A percentile compares a stretch with the other conserved stretches of the same genome.
Conservation (phyloP, 495 filamentous ascomycete genomes). For the Aspergillus olivimuriae region DNA sequence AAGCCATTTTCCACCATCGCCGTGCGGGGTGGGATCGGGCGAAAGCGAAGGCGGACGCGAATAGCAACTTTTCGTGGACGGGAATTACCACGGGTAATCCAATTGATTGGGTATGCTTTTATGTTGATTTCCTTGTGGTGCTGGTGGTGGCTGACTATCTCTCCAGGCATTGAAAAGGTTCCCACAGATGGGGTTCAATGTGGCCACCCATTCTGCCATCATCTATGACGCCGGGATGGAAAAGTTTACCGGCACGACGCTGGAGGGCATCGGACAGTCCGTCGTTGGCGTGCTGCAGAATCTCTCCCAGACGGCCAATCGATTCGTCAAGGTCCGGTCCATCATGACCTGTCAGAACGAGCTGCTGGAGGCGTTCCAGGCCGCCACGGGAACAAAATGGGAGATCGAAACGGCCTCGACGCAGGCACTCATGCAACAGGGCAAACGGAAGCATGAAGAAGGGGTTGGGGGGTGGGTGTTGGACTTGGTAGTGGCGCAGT, state of each 20-base stretch:
- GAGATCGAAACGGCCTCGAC: not conserved
- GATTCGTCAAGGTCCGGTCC: conserved; percentile 19
- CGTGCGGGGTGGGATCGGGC: conserved; percentile 2
- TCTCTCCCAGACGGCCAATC: conserved; percentile 25
- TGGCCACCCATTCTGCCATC: not conserved
- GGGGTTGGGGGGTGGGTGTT: conserved; percentile 2
- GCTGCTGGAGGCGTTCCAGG: conserved; percentile 14
- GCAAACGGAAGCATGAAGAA: conserved; percentile 1
- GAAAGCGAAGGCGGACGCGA: conserved; percentile 1
- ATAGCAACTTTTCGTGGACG: conserved; percentile 5
- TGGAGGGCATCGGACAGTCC: conserved; percentile 21
- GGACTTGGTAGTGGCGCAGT: conserved; percentile 7
- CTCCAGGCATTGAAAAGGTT: conserved; percentile 7
- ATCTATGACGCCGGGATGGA: conserved; percentile 22
- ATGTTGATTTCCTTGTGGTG: not conserved
- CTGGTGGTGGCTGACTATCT: not conserved
- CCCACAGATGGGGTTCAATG: conserved; percentile 6
- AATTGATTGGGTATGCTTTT: conserved; percentile 8
- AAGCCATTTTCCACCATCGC: conserved; percentile 1
- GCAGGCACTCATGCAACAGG: conserved; percentile 3
- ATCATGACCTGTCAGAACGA: conserved; percentile 19
- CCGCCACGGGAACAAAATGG: not conserved
- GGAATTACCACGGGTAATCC: conserved; percentile 9
- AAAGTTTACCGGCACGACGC: conserved; percentile 19
- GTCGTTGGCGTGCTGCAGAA: conserved; percentile 24